Conservation (phyloP, 2,329 filamentous ascomycete species). For the Pseudonectria foliicola region DNA sequence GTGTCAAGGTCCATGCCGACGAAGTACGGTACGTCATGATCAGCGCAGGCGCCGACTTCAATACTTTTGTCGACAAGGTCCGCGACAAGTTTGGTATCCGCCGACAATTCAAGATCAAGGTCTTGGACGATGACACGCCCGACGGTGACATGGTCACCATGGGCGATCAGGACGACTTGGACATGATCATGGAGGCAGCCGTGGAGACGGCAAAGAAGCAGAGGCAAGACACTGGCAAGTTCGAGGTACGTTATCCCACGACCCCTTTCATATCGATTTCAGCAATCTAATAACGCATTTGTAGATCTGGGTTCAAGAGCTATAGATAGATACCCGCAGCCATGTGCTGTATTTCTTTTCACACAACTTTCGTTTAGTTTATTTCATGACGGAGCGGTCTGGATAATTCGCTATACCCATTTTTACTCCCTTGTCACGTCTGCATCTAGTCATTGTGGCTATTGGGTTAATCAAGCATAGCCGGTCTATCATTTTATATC, state of each 20-base stretch:
- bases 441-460: slow-evolving; percentile 7
- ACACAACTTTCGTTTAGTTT: slow-evolving; percentile 3
- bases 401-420: slow-evolving; percentile 3
- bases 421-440: slow-evolving; percentile 8
- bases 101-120: slow-evolving; percentile 79
- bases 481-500: slow-evolving; percentile 1
- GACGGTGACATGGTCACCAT: slow-evolving; percentile 92
- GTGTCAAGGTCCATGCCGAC: slow-evolving; percentile 85
- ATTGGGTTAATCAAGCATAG: slow-evolving; percentile 5
- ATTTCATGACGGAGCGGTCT: slow-evolving; percentile 14
- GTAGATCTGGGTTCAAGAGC: slow-evolving; percentile 42
- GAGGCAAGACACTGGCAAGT: slow-evolving; percentile 76
- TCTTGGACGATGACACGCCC: slow-evolving; percentile 69
- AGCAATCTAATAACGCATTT: slow-evolving; percentile 11
- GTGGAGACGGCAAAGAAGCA: slow-evolving; percentile 65
- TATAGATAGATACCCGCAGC: slow-evolving; percentile 26
- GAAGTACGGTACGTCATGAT: slow-evolving; percentile 94
- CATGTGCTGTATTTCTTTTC: slow-evolving; percentile 16
- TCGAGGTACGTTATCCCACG: slow-evolving; percentile 67
- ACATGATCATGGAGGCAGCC: slow-evolving; percentile 71
- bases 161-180: slow-evolving; percentile 91
- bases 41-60: slow-evolving; percentile 62
- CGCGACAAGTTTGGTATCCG: slow-evolving; percentile 78
- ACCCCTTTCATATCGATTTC: slow-evolving; percentile 8
- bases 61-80: slow-evolving; percentile 71